Base-by-base conservation (phyloP, 345 rosid species). In the Moricandia arvensis region DNA sequence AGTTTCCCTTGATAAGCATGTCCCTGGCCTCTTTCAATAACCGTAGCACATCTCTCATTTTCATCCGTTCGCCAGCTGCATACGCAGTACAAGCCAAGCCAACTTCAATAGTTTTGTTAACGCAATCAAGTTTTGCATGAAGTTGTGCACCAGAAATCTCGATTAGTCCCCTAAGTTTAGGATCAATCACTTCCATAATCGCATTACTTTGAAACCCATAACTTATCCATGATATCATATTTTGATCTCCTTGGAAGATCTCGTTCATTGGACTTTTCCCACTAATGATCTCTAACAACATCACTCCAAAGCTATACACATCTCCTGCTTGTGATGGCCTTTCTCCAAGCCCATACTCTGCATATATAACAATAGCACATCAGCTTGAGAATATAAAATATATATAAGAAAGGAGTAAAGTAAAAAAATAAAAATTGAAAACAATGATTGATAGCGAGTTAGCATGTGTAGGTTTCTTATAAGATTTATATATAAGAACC, bases 331-430 rank as follows among this genome's bases (percentile, higher is more conserved):
- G 78, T 53, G 89, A 77, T n/a, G 87, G 83, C 45, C 75, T 76
- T 65, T 61, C 51, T 27, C 89, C 87, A 11, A 80, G 18, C 2
- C 91, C 87, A 68, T 83, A 87, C 61, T 87, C 91, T 87, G 82
- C 80, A 65, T 35, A 29, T 34, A 9, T 16, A 58, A 67, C 10
- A 37, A 59, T 10, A 8, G 21, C 45, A 17, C 17, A 24, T 27
- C 1, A 58, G 62, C 34, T 58, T 27, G 17, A 26, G 17, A 58
- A 12, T 24, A 57, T 57, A 10, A 21, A 45, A 45, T 45, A 45
- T 45, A 9, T 13, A 29, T 45, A 13, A 45, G 5, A n/a, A n/a
- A 15, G 17, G 4, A 45, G 53, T 45, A 45, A 13, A 45, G 2
- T 43, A 43, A 43, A 43, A 12, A 13, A 45, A n/a, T n/a, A 10